Evolutionary conservation across 352 stramenopile genomes (phyloP).

Genomic region (Blastocystis sp.): DNA sequence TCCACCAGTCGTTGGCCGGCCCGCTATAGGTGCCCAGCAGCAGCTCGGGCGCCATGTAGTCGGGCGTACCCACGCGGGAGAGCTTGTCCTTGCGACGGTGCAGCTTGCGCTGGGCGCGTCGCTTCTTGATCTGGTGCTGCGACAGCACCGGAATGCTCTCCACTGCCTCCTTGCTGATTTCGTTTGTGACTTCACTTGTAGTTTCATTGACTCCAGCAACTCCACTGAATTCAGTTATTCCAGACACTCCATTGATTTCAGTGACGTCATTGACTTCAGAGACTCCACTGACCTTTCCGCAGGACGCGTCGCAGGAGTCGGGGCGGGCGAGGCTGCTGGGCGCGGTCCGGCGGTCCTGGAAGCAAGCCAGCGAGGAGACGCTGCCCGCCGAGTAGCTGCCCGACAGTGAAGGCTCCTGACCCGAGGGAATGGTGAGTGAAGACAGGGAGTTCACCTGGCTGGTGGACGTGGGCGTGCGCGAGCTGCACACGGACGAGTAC

Average conservation of each 20-base stretch:
- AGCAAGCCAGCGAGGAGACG: not conserved
- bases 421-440: slow-evolving; percentile 61
- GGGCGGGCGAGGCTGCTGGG: no score
- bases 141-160: slow-evolving; percentile 29
- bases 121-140: slow-evolving; percentile 73
- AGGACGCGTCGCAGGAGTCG: no score
- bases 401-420: slow-evolving; percentile 10
- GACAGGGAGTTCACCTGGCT: not conserved
- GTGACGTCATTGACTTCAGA: not conserved
- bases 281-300: no score
- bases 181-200: not conserved
- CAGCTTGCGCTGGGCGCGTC: slow-evolving; percentile 74
- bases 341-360: not conserved
- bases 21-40: slow-evolving; percentile 77
- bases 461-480: not conserved
- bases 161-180: not conserved
- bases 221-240: slow-evolving; percentile 5
- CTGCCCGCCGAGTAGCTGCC: not conserved
- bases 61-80: slow-evolving; percentile 76
- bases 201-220: not conserved
- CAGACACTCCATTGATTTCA: slow-evolving; percentile 17
- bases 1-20: slow-evolving; percentile 82
- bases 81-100: slow-evolving; percentile 74
- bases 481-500: not conserved
- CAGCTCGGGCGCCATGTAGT: slow-evolving; percentile 84